These are phyloP conservation scores for Cryptococcus wingfieldii DNA, from an alignment of 1,284 basidiomycete genomes.

Conservation along the genomic window DNA sequence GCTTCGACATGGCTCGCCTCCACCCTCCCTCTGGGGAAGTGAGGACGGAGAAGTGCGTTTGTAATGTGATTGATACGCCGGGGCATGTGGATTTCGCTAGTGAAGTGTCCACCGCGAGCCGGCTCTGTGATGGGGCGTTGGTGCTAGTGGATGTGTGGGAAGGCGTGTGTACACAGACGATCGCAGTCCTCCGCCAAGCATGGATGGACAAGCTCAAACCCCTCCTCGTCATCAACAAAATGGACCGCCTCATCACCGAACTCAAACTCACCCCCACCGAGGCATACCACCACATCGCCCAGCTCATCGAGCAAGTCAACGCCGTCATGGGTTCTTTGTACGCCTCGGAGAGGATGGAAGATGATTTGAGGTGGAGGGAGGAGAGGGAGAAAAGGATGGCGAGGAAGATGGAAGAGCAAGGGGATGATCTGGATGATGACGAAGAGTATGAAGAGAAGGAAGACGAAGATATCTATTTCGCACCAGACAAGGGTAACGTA, in stretches of 20 bases:
- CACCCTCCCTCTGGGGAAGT: slow-evolving; percentile 39
- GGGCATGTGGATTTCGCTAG: slow-evolving; percentile 98
- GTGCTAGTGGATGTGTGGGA: slow-evolving; percentile 98
- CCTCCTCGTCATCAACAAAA: slow-evolving; percentile 94
- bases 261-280: slow-evolving; percentile 86
- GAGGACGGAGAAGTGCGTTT: slow-evolving; percentile 39
- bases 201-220: slow-evolving; percentile 87
- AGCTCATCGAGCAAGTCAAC: slow-evolving; percentile 95
- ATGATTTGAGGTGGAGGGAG: slow-evolving; percentile 90
- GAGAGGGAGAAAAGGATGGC: slow-evolving; percentile 77
- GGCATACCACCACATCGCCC: slow-evolving; percentile 88
- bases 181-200: slow-evolving; percentile 90
- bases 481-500: slow-evolving; percentile 92
- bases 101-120: slow-evolving; percentile 90
- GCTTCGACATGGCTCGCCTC: slow-evolving; percentile 67
- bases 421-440: slow-evolving; percentile 49
- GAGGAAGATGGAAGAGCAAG: slow-evolving; percentile 57
- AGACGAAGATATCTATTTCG: slow-evolving; percentile 97
- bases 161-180: slow-evolving; percentile 98
- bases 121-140: slow-evolving; percentile 91
- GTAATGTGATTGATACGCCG: slow-evolving; percentile 96
- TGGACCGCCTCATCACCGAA: slow-evolving; percentile 92
- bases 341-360: slow-evolving; percentile 93
- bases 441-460: slow-evolving; percentile 83
- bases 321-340: slow-evolving; percentile 97